Conservation (phyloP, 805 yeast species). For the Metschnikowia reukaufii region DNA sequence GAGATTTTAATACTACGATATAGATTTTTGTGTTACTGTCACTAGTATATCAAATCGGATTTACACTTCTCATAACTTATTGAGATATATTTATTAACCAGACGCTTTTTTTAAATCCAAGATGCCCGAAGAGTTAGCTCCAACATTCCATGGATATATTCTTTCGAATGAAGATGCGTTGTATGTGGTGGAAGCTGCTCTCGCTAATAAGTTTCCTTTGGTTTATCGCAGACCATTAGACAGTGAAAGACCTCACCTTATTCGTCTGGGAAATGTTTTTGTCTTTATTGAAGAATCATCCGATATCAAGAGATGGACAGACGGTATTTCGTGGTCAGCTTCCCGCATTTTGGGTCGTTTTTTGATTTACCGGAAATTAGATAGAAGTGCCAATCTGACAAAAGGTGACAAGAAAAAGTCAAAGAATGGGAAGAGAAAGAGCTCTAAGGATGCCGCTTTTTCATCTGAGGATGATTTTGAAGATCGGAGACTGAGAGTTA, state of each 20-base stretch:
- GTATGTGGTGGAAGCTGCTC: constrained; percentile 74
- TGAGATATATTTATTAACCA: too few species aligned
- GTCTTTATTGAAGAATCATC: constrained; percentile 81
- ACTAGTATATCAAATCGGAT: too few species aligned
- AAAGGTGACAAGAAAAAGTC: constrained; percentile 44
- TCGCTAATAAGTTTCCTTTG: constrained; percentile 56
- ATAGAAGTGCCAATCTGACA: constrained; percentile 37
- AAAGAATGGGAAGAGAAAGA: constrained; percentile 16
- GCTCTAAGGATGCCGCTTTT: background rate
- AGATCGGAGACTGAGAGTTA: background rate
- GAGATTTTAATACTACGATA: too few species aligned
- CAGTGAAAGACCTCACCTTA: constrained; percentile 63
- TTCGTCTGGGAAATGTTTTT: constrained; percentile 76
- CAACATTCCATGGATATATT: constrained; percentile 57
- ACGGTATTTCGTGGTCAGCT: constrained; percentile 94
- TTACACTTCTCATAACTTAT: too few species aligned
- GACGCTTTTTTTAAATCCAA: too few species aligned
- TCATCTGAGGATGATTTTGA: background rate
- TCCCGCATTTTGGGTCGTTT: constrained; percentile 85
- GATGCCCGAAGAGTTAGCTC: constrained; percentile 9
- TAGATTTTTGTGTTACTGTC: too few species aligned
- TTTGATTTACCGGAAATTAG: constrained; percentile 72
- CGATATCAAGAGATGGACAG: constrained; percentile 94
- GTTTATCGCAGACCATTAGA: constrained; percentile 83
- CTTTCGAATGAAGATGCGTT: constrained; percentile 83